phyloP scores from a whole-genome alignment of 208 protist species.

The Zelonia costaricensis region DNA sequence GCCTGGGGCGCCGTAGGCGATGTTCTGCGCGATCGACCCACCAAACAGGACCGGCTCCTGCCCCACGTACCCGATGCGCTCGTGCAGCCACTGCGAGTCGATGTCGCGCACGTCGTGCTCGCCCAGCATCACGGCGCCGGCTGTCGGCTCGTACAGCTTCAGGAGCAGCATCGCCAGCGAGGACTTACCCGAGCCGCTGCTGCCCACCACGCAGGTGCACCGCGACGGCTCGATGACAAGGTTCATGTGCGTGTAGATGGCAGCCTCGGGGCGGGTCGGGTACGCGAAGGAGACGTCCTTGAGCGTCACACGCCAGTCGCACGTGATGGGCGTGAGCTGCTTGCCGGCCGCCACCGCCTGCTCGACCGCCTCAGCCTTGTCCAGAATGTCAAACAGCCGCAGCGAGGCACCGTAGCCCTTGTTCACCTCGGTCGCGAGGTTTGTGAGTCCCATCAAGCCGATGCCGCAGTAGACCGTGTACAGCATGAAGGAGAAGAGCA shows the following conservation, averaged over 20 bases:
- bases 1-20: constrained; percentile 72
- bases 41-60: constrained; percentile 89
- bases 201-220: constrained; percentile 84
- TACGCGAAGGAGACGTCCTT: constrained; percentile 83
- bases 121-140: constrained; percentile 65
- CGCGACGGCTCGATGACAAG: constrained; percentile 64
- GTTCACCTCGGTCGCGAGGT: constrained; percentile 84
- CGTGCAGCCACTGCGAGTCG: constrained; percentile 71
- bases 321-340: constrained; percentile 43
- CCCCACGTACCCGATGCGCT: constrained; percentile 78
- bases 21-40: constrained; percentile 89
- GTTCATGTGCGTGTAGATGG: constrained; percentile 68
- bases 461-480: constrained; percentile 91
- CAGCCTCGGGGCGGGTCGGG: constrained; percentile 77
- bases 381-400: constrained; percentile 82
- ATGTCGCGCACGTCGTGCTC: constrained; percentile 61
- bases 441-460: constrained; percentile 84
- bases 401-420: constrained; percentile 85
- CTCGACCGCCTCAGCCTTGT: constrained; percentile 51
- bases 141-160: constrained; percentile 79
- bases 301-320: constrained; percentile 67
- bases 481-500: constrained; percentile 90
- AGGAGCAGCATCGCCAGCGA: constrained; percentile 83
- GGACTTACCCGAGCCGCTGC: constrained; percentile 84
- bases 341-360: constrained; percentile 36